Percentiles rank a stretch among this genome's conserved stretches.
These are phyloP conservation scores for Eimeria tenella DNA, from an alignment of 169 alveolate genomes.

Conservation along the genomic window DNA sequence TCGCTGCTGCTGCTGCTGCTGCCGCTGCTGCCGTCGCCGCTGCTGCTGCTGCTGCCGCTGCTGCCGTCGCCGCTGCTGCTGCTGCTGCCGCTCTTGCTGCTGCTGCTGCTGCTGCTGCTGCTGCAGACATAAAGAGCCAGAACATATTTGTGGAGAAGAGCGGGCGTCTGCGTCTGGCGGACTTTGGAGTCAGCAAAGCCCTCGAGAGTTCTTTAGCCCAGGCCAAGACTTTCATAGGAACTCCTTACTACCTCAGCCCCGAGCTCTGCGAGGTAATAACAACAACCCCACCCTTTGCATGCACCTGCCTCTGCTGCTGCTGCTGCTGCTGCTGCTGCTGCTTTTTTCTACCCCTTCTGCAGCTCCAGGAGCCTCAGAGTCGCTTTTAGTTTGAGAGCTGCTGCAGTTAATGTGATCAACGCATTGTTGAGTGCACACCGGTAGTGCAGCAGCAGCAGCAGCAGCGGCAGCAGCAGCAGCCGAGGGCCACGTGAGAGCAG, in stretches of 20 bases:
- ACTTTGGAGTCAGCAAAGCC: constrained; percentile 96
- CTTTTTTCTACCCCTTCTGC: too few relatives aligned
- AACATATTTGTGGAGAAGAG: constrained; percentile 92
- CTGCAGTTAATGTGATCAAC: too few relatives aligned
- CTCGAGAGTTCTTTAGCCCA: constrained; percentile 95
- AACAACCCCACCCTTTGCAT: too few relatives aligned
- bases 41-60: background rate
- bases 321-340: too few relatives aligned
- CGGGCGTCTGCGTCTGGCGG: constrained; percentile 93
- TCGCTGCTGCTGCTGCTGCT: too few relatives aligned
- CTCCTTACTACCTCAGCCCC: constrained; percentile 99
- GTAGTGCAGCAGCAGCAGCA: background rate
- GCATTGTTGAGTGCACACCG: too few relatives aligned
- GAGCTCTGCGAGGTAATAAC: constrained; percentile 94
- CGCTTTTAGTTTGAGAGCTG: too few relatives aligned
- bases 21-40: too few relatives aligned
- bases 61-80: background rate
- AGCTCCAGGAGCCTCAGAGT: too few relatives aligned
- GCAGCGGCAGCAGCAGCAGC: background rate
- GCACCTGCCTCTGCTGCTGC: too few relatives aligned
- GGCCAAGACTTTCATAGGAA: constrained; percentile 98
- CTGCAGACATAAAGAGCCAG: constrained; percentile 90
- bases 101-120: background rate
- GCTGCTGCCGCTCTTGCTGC: background rate
- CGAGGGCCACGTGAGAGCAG: background rate